These are phyloP conservation scores for Penicillium sp. DNA, from an alignment of 2,329 filamentous ascomycete species.

Conservation along the genomic window DNA sequence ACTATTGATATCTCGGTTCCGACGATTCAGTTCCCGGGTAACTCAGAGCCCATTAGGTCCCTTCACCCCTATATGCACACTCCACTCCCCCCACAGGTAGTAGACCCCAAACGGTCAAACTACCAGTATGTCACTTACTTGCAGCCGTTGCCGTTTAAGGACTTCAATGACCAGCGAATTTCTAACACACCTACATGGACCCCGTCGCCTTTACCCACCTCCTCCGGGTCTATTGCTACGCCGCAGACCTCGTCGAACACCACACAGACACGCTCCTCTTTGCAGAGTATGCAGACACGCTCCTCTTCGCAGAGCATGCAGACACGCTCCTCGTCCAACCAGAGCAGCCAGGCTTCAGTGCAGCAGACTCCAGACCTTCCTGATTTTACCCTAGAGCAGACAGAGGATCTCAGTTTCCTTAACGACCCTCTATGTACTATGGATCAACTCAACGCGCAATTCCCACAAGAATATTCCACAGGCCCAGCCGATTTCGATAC, in stretches of 20 bases:
- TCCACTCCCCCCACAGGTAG: background rate
- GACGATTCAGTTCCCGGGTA: background rate
- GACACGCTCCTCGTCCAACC: background rate
- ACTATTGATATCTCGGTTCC: background rate
- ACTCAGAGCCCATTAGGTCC: background rate
- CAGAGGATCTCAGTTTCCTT: background rate
- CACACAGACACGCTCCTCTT: background rate
- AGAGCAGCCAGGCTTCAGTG: background rate
- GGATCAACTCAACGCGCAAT: too few species aligned
- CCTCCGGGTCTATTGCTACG: background rate
- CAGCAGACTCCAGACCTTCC: background rate
- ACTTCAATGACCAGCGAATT: background rate
- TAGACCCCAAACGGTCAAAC: background rate
- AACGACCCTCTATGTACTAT: background rate
- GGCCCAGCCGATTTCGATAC: background rate
- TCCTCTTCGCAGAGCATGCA: background rate
- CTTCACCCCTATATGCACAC: background rate
- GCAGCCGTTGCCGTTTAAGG: constrained; percentile 3
- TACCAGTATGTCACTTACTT: constrained; percentile 8
- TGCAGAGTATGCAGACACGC: background rate
- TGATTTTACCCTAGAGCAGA: background rate
- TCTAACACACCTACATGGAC: background rate
- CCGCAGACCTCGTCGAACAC: background rate
- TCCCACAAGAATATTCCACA: background rate
- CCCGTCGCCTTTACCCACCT: background rate